Evolutionary conservation across 352 stramenopile genomes (phyloP).

Genomic region (Aphanomyces invadans): DNA sequence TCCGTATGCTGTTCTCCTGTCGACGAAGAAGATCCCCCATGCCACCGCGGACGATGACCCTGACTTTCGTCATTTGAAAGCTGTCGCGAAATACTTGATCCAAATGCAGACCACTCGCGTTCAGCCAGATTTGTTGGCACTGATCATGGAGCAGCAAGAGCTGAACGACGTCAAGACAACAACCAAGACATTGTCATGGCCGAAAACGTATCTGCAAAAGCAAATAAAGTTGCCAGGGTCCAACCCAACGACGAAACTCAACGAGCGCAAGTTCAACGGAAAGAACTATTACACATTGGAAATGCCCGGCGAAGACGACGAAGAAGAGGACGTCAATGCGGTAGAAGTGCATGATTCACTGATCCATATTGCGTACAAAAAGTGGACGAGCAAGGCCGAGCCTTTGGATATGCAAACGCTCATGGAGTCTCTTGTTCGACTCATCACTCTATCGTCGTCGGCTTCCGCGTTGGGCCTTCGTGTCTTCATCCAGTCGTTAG

Average conservation of each 20-base stretch:
- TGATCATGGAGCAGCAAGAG: background rate
- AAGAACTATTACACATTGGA: background rate
- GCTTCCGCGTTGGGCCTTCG: constrained; percentile 2
- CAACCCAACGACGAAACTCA: too few relatives aligned
- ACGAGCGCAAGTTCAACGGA: background rate
- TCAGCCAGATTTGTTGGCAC: background rate
- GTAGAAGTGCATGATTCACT: background rate
- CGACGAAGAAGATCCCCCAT: background rate
- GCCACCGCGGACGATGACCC: background rate
- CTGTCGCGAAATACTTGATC: background rate
- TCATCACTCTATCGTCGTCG: constrained; percentile 3
- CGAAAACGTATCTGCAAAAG: background rate
- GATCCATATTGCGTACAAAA: background rate
- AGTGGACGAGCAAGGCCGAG: background rate
- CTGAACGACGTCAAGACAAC: background rate
- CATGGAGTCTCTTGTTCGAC: constrained; percentile 7
- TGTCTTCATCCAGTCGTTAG: constrained; percentile 14
- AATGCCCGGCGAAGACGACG: background rate
- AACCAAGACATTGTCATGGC: background rate
- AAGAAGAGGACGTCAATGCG: background rate
- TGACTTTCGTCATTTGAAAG: background rate
- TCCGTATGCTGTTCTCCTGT: background rate
- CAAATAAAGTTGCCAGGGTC: background rate
- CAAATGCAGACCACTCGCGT: background rate
- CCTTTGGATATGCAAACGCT: constrained; percentile 1